phyloP scores from a whole-genome alignment of 106 monocot species.

The Hemerocallis citrina region DNA sequence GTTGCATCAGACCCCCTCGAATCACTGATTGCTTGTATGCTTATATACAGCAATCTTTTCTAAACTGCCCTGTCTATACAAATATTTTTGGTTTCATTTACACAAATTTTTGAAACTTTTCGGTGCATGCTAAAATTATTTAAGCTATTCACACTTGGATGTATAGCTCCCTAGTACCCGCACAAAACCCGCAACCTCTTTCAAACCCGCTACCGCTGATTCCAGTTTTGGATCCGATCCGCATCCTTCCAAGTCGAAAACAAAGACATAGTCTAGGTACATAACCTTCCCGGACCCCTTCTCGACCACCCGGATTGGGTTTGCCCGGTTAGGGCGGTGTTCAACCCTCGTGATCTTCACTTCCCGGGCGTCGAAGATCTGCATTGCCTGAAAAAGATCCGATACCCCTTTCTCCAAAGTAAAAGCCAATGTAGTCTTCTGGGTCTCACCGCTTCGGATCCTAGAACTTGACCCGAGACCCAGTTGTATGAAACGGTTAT shows the following conservation, averaged over 20 bases:
- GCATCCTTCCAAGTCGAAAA: conserved; percentile 43
- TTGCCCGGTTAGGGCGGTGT: conserved; percentile 50
- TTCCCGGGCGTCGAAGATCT: conserved; percentile 45
- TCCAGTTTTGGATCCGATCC: conserved; percentile 20
- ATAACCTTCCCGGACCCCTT: background rate
- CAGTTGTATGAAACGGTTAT: conserved; percentile 53
- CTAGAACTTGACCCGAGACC: background rate
- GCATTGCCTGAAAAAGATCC: conserved; percentile 51
- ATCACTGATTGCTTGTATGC: too few relatives aligned
- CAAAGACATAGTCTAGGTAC: conserved; percentile 43
- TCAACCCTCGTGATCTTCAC: conserved; percentile 40
- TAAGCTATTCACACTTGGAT: conserved; percentile 1
- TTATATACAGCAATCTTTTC: too few relatives aligned
- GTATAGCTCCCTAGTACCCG: conserved; percentile 48
- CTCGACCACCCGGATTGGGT: conserved; percentile 33
- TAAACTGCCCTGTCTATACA: too few relatives aligned
- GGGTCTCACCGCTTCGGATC: background rate
- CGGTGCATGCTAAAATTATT: too few relatives aligned
- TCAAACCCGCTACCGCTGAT: conserved; percentile 16
- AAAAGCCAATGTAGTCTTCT: conserved; percentile 66
- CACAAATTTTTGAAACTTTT: too few relatives aligned
- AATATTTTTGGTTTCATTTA: too few relatives aligned
- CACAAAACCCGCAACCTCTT: conserved; percentile 35
- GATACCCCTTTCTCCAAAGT: conserved; percentile 43
- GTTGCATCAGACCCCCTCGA: too few relatives aligned